A percentile compares a stretch with the other conserved stretches of the same genome.
phyloP scores from a whole-genome alignment of 1,139 yeast genomes.

The Saccharomyces hybrid region DNA sequence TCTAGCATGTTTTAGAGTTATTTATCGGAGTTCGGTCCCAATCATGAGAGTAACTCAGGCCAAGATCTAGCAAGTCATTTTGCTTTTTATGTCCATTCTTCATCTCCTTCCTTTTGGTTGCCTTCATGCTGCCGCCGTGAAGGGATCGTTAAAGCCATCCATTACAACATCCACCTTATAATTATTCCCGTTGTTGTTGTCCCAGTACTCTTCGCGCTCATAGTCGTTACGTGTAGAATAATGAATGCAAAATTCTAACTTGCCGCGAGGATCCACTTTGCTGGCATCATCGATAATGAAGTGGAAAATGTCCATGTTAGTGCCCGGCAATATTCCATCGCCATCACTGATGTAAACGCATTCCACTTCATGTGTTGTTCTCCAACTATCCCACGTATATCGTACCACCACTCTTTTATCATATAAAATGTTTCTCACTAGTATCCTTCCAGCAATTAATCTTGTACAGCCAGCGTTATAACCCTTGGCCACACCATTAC shows the following conservation, averaged over 20 bases:
- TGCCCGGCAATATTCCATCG: conserved; percentile 26
- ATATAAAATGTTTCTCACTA: conserved; percentile 28
- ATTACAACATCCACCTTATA: conserved; percentile 25
- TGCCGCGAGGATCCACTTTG: conserved; percentile 9
- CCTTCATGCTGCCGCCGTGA: conserved; percentile 5
- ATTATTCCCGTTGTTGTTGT: conserved; percentile 28
- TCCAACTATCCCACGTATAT: conserved; percentile 30
- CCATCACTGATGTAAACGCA: conserved; percentile 28
- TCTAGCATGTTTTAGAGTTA: not conserved
- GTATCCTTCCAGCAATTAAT: conserved; percentile 22
- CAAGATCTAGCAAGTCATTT: not conserved
- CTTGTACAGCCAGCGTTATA: conserved; percentile 5
- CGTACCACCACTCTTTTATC: conserved; percentile 27
- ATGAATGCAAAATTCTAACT: conserved; percentile 27
- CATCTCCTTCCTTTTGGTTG: not conserved
- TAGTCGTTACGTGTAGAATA: conserved; percentile 24
- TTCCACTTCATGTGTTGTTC: conserved; percentile 24
- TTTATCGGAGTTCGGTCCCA: not conserved
- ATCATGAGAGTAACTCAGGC: not conserved
- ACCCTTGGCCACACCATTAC: not conserved
- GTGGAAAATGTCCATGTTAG: conserved; percentile 29
- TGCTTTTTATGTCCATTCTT: not conserved
- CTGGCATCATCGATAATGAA: conserved; percentile 26
- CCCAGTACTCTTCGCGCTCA: conserved; percentile 27
- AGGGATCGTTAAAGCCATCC: conserved; percentile 26